A percentile compares a stretch with the other conserved stretches of the same genome.
These are phyloP conservation scores for Linderniella brevidens DNA, from an alignment of 257 asterid genomes.

Conservation along the genomic window DNA sequence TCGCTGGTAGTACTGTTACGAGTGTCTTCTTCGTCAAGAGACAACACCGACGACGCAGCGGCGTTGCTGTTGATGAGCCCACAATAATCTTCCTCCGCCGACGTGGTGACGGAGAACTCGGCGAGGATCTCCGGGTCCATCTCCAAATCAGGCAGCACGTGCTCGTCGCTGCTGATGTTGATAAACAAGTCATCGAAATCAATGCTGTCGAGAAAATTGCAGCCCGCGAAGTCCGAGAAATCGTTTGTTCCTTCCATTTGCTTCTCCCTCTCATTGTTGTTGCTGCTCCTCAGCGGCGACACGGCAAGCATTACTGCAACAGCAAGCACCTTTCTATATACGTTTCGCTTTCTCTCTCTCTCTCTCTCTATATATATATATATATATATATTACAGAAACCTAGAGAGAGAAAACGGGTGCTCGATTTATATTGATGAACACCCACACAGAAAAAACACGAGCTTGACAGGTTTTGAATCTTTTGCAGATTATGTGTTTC, in stretches of 20 bases:
- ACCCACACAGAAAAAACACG: too few species aligned
- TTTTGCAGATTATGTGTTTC: not conserved
- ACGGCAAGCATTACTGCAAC: constrained; percentile 45
- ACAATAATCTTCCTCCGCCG: not conserved
- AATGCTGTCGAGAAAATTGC: constrained; percentile 54
- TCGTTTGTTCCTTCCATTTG: constrained; percentile 39
- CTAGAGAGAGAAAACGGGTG: not conserved
- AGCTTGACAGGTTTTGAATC: too few species aligned
- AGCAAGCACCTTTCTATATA: not conserved
- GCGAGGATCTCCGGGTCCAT: constrained; percentile 61
- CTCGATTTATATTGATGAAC: too few species aligned
- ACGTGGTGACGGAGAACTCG: constrained; percentile 34
- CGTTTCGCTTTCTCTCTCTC: too few species aligned
- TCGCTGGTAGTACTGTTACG: too few species aligned
- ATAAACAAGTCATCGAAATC: constrained; percentile 66
- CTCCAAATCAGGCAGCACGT: constrained; percentile 55
- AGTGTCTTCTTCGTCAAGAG: not conserved
- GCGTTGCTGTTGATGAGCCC: not conserved
- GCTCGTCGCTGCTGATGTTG: constrained; percentile 50
- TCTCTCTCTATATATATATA: constrained; percentile 2
- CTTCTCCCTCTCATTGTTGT: constrained; percentile 26
- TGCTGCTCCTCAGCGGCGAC: constrained; percentile 28
- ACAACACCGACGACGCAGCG: not conserved
- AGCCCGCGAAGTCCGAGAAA: constrained; percentile 38
- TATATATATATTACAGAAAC: not conserved